Evolutionary conservation across 768 basidiomycete genomes (phyloP), one percentile per base, ranked within the genome.

Genomic region (Tylopilus plumbeoviolaceoides): DNA sequence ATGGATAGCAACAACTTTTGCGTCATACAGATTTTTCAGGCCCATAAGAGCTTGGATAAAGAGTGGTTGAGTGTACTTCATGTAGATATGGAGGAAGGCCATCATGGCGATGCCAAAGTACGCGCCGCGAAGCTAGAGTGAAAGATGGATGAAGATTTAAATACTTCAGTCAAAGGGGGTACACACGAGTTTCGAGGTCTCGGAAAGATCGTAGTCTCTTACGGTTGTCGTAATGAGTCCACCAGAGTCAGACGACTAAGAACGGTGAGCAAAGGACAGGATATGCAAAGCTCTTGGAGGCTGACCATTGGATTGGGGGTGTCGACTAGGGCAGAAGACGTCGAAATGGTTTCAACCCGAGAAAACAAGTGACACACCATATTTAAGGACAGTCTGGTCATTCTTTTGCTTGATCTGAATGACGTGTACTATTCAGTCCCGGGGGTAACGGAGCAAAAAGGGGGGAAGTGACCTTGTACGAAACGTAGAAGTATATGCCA

Each of bases 31-130:
- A 41, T 78, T 81, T 77, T 99, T 98, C 64, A 97, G 52, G n/a
- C 90, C 91, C 92, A 95, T 97, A 60, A 99, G 80, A 12, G 82
- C 82, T 70, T 98, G 95, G 59, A 98, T 88, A 74, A 98, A 95
- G 59, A 98, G 82, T 7, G 95, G 95, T 66, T 95, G 95, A 7
- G 93, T 95, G 80, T 90, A 98, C 68, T 89, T 84, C 74, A 98
- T 76, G 81, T 98, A 98, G 48, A 88, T 56, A 75, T 99, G 95
- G 76, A 98, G 84, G 78, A 94, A 87, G 53, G 65, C 78, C 89
- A 95, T 94, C 86, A 92, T 91, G 46, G 84, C 87, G 63, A 92
- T 70, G 57, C 87, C 86, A 70, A 83, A 80, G 71, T 79, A 89
- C 8, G 75, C 80, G n/a, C 77, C 73, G 38, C 83, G 83, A 54